A percentile compares a stretch with the other conserved stretches of the same genome.
phyloP scores from a whole-genome alignment of 129 eudicot genomes.

The Ambrosia trifida region DNA sequence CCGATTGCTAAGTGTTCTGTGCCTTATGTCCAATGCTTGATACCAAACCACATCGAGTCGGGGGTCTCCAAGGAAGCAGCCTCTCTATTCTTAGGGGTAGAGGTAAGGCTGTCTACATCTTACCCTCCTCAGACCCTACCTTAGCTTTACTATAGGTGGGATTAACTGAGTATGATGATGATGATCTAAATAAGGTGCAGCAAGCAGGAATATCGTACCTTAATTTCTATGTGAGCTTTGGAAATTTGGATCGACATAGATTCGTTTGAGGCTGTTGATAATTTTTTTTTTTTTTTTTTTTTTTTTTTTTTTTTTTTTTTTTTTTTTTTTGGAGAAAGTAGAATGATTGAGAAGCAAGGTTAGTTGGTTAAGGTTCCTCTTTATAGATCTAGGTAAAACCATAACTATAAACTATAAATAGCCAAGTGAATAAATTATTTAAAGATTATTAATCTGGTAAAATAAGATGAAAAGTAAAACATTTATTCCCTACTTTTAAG shows the following conservation, averaged over 20 bases:
- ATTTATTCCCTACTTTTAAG: not conserved
- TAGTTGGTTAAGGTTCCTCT: not conserved
- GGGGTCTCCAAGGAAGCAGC: too few species aligned
- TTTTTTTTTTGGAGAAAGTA: not conserved
- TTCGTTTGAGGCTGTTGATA: not conserved
- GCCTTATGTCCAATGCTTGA: too few species aligned
- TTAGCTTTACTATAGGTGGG: too few species aligned
- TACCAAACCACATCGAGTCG: too few species aligned
- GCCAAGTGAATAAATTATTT: too few species aligned
- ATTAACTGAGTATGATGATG: too few species aligned
- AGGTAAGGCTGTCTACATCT: too few species aligned
- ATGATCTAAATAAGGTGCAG: not conserved
- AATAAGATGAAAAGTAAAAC: not conserved
- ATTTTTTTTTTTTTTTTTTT: not conserved
- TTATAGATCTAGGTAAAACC: not conserved
- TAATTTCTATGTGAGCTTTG: not conserved
- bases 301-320: not conserved
- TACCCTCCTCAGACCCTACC: too few species aligned
- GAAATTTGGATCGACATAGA: not conserved
- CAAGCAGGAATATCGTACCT: slow-evolving; percentile 20
- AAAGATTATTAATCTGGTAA: not conserved
- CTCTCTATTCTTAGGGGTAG: too few species aligned
- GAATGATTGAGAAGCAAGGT: not conserved
- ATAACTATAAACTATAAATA: not conserved
- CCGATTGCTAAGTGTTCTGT: too few species aligned